Evolutionary conservation across 345 rosid genomes (phyloP).

Genomic region (Gossypium stocksii): DNA sequence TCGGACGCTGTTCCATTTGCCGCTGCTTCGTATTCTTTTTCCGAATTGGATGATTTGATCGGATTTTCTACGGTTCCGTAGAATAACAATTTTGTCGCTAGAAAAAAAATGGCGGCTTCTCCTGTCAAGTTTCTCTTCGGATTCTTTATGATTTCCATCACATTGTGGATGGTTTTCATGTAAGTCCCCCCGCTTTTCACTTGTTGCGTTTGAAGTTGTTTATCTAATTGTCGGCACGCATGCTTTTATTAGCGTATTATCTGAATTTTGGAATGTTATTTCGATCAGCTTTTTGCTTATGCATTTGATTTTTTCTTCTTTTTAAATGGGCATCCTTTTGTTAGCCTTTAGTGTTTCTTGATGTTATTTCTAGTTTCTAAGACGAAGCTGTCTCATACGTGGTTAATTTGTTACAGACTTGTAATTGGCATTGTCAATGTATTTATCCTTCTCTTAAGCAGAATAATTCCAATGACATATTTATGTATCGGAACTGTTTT

Average conservation of each 20-base stretch:
- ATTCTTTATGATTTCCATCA: conserved; percentile 65
- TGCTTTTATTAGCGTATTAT: background rate
- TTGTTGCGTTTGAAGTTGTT: background rate
- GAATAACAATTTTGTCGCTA: conserved; percentile 12
- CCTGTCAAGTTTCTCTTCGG: conserved; percentile 92
- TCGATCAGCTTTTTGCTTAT: background rate
- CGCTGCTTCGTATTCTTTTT: background rate
- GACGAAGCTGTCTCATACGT: background rate
- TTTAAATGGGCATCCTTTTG: background rate
- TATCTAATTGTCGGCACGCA: no score
- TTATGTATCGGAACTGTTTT: background rate
- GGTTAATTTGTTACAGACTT: background rate
- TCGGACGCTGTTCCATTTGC: conserved; percentile 19
- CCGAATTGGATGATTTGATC: conserved; percentile 27
- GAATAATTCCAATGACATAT: background rate
- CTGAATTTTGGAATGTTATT: conserved; percentile 2
- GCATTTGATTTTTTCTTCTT: background rate
- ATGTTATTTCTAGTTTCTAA: background rate
- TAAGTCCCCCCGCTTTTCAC: conserved; percentile 34
- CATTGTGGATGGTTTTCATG: conserved; percentile 87
- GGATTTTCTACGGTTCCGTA: conserved; percentile 9
- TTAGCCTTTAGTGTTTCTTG: background rate
- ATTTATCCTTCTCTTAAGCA: background rate
- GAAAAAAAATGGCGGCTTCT: conserved; percentile 63
- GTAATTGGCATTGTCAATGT: background rate